phyloP scores from a whole-genome alignment of 805 yeast genomes.

The Kuraishia borneana region DNA sequence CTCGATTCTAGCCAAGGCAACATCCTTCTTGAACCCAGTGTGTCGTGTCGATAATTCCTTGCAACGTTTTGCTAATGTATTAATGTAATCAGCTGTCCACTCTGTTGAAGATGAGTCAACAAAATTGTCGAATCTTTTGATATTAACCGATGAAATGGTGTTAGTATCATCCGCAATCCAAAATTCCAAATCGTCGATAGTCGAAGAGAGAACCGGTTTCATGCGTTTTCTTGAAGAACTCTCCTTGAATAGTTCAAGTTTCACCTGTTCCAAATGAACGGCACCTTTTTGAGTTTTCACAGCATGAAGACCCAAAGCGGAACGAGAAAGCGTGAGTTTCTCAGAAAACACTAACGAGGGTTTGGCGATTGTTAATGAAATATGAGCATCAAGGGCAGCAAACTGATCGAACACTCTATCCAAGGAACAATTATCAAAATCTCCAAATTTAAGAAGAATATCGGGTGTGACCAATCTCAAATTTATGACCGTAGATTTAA shows the following conservation, averaged over 20 bases:
- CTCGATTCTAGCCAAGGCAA: conserved; percentile 19
- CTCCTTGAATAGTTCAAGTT: too few relatives aligned
- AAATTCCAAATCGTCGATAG: conserved; percentile 18
- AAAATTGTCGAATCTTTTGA: conserved; percentile 3
- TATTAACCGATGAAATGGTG: conserved; percentile 6
- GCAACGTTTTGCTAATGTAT: neutral
- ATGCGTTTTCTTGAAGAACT: too few relatives aligned
- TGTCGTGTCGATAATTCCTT: neutral
- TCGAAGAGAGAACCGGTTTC: too few relatives aligned
- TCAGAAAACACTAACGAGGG: conserved; percentile 23
- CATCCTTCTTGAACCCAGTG: conserved; percentile 5
- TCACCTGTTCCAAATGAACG: conserved; percentile 13
- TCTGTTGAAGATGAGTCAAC: conserved; percentile 9
- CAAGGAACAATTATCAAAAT: neutral
- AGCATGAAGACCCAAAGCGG: neutral
- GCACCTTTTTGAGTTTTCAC: conserved; percentile 16
- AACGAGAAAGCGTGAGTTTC: conserved; percentile 5
- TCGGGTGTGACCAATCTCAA: conserved; percentile 37
- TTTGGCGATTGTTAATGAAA: conserved; percentile 20
- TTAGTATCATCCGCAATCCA: conserved; percentile 19
- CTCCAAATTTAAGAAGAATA: conserved; percentile 18
- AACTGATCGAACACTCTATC: conserved; percentile 6
- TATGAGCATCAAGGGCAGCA: conserved; percentile 10
- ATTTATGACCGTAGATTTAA: conserved; percentile 24
- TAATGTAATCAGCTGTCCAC: conserved; percentile 14